Base-by-base conservation (phyloP, 371 early-diverging fungal genomes). In the Mucor indicus region DNA sequence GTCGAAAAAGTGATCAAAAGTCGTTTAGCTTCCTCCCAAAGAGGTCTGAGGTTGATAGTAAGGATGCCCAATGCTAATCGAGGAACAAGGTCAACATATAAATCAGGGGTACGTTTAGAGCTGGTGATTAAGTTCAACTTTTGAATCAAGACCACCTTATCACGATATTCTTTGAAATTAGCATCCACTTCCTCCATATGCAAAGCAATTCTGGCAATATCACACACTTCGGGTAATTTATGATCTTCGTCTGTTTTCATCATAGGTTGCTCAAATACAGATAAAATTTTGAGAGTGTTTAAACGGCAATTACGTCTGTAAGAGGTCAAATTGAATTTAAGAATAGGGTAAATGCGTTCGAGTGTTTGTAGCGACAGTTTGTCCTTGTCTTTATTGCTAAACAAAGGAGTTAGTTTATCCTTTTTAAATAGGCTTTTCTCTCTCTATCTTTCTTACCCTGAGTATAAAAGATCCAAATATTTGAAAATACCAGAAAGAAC, bases 1-100 rank as follows among this genome's bases (percentile, higher is more conserved):
- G 66, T 68, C 1, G 89, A 80, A 19, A 79, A 59, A 5, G 65
- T 65, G 15, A 70, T 67, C 23, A 95, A 60, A 3, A 80, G 57
- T 29, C 79, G 72, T 12, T 69, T 82, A 8, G 84, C 86, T 45
- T 91, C 91, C 5, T 81, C 70, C 94, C 94, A 94, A n/a, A 95
- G 60, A 2, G 90, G 89, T 32, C 78, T 79, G 24, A 94, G 83
- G 53, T 90, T 89, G 54, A 89, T 75, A 9, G 86, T 81, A 17
- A 91, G 67, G 17, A 88, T 60, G 20, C 80, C 89, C 22, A 93
- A 53, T 36, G 77, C 66, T 22, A 87, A 60, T 29, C 75, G 76
- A 45, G 81, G 75, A 24, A 79, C 67, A 16, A 86, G 82, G 17
- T 83, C 77, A 25, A 54, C 54, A 75, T 85, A 89, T 22, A 85